Evolutionary conservation across 2,329 filamentous ascomycete species (phyloP).

Genomic region (Zopfia rhizophila): DNA sequence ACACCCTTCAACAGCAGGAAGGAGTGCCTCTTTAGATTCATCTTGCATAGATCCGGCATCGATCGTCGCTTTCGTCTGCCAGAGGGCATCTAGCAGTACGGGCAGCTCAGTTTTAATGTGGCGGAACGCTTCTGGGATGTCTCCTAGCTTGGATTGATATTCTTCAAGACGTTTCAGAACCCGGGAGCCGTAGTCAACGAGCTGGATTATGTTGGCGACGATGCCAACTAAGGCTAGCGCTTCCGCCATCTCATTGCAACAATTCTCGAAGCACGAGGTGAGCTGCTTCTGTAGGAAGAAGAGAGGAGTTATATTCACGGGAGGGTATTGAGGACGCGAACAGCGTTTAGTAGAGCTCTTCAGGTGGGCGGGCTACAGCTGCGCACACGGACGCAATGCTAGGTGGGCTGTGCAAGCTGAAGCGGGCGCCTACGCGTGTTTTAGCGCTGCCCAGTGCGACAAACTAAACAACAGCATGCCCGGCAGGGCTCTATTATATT

Average conservation of each 20-base stretch:
- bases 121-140: slow-evolving; percentile 17
- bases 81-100: slow-evolving; percentile 14
- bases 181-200: slow-evolving; percentile 21
- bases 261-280: too few relatives aligned
- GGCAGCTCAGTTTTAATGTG: slow-evolving; percentile 22
- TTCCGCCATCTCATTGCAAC: slow-evolving; percentile 36
- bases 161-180: slow-evolving; percentile 25
- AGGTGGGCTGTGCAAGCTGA: too few relatives aligned
- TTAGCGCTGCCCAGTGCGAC: too few relatives aligned
- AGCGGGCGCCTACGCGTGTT: too few relatives aligned
- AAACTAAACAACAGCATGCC: too few relatives aligned
- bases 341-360: slow-evolving; percentile 7
- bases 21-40: slow-evolving; percentile 12
- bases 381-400: slow-evolving; percentile 7
- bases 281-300: slow-evolving; percentile 2
- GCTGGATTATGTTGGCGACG: slow-evolving; percentile 28
- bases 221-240: slow-evolving; percentile 24
- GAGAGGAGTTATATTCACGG: slow-evolving; percentile 4
- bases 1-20: slow-evolving; percentile 23
- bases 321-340: slow-evolving; percentile 8
- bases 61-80: slow-evolving; percentile 11
- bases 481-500: too few relatives aligned
- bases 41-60: slow-evolving; percentile 12
- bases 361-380: slow-evolving; percentile 3
- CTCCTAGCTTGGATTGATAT: slow-evolving; percentile 13